phyloP scores from a whole-genome alignment of 2,329 filamentous ascomycete genomes.

The Epichloe uncinata region DNA sequence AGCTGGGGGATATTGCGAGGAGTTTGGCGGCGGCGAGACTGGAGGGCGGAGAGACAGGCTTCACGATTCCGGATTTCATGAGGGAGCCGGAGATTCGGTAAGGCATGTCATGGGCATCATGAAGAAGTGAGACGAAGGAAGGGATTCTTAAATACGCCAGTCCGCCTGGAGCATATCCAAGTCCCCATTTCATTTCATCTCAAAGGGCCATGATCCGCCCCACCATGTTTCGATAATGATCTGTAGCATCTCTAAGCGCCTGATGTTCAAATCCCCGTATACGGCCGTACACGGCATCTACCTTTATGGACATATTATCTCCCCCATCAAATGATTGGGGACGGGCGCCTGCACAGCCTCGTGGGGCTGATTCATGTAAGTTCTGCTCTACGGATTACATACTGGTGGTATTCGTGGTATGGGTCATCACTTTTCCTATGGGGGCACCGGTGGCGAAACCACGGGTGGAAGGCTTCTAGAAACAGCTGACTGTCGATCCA shows the following conservation, averaged over 20 bases:
- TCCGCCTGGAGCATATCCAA: no score
- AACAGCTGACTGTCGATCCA: background rate
- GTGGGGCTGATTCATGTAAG: no score
- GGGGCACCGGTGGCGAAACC: background rate
- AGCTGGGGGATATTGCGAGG: constrained; percentile 18
- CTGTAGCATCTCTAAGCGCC: no score
- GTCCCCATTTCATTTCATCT: no score
- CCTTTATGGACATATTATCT: background rate
- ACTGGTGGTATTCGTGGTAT: no score
- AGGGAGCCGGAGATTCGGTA: constrained; percentile 28
- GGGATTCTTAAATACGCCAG: no score
- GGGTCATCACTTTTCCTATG: background rate
- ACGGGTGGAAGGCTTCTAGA: background rate
- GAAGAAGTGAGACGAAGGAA: background rate
- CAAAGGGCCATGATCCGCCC: no score
- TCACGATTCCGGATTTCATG: constrained; percentile 29
- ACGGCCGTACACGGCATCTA: no score
- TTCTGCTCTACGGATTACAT: no score
- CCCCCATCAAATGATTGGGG: background rate
- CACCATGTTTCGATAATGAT: no score
- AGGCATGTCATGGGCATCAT: constrained; percentile 1
- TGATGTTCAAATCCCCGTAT: no score
- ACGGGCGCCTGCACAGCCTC: no score
- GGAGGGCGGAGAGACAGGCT: constrained; percentile 21
- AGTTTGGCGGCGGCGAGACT: constrained; percentile 15